These are phyloP conservation scores for Eimeria maxima DNA, from an alignment of 169 alveolate genomes.

Conservation along the genomic window DNA sequence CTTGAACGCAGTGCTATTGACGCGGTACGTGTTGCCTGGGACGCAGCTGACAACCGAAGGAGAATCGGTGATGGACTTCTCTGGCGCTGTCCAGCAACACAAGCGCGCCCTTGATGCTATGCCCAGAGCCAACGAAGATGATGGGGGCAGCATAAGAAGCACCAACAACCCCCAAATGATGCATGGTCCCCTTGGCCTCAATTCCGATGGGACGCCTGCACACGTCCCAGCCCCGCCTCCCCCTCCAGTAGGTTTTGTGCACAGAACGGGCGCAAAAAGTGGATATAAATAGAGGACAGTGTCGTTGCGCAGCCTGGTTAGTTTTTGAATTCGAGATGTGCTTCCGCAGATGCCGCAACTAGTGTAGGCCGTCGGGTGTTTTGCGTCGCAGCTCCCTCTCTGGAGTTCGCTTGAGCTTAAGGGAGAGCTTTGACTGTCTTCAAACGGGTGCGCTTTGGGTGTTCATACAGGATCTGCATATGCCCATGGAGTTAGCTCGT, in stretches of 20 bases:
- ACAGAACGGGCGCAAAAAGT: not conserved
- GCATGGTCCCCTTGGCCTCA: slow-evolving; percentile 79
- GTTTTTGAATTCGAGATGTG: not conserved
- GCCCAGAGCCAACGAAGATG: not conserved
- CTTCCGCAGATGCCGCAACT: not conserved
- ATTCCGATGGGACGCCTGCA: slow-evolving; percentile 74
- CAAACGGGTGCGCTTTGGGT: not conserved
- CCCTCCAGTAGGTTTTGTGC: not conserved
- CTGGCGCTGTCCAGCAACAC: not conserved
- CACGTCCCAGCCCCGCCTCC: slow-evolving; percentile 73
- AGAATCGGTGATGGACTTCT: not conserved
- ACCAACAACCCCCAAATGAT: not conserved
- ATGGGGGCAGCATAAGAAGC: not conserved
- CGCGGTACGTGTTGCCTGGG: slow-evolving; percentile 11
- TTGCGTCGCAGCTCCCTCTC: not conserved
- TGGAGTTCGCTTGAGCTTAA: not conserved
- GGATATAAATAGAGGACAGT: not conserved
- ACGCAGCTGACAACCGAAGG: not conserved
- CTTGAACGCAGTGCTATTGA: slow-evolving; percentile 35
- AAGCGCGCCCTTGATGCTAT: not conserved
- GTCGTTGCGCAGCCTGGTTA: not conserved
- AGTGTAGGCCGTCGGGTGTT: not conserved
- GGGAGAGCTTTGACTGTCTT: not conserved
- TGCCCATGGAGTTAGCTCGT: slow-evolving; percentile 82
- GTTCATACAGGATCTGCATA: slow-evolving; percentile 73